Evolutionary conservation across 208 protist genomes (phyloP).

Genomic region (Trypanosoma platydactyli): DNA sequence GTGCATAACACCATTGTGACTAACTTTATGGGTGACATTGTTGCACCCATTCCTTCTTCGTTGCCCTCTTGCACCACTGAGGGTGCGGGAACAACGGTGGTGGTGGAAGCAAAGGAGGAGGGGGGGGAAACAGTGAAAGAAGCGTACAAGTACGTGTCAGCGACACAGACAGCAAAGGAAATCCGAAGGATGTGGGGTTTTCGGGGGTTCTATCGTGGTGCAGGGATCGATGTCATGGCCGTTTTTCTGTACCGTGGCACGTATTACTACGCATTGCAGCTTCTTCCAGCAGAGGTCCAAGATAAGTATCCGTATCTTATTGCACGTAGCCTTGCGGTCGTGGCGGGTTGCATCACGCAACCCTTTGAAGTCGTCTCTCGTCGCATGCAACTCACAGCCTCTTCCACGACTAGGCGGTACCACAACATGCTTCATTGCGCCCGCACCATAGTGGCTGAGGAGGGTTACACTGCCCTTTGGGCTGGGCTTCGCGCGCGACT

Average conservation of each 20-base stretch:
- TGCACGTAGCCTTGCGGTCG: constrained; percentile 50
- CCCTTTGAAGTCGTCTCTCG: constrained; percentile 81
- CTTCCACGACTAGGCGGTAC: constrained; percentile 43
- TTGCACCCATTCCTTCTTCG: constrained; percentile 30
- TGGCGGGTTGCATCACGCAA: constrained; percentile 64
- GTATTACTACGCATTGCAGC: constrained; percentile 41
- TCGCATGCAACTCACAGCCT: constrained; percentile 72
- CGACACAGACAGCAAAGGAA: constrained; percentile 45
- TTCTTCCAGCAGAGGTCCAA: constrained; percentile 30
- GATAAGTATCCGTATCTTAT: constrained; percentile 59
- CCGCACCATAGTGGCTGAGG: constrained; percentile 61
- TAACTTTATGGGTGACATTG: constrained; percentile 82
- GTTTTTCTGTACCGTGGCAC: constrained; percentile 68
- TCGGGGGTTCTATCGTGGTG: constrained; percentile 68
- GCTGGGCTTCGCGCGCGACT: constrained; percentile 39
- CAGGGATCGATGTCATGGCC: constrained; percentile 56
- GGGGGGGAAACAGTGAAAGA: constrained; percentile 25
- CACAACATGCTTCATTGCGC: constrained; percentile 60
- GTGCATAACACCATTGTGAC: constrained; percentile 43
- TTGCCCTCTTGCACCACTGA: too few species aligned
- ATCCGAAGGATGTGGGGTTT: constrained; percentile 62
- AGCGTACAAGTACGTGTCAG: constrained; percentile 65
- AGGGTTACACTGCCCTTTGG: constrained; percentile 78
- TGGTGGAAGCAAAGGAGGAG: not conserved
- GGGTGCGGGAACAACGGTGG: constrained; percentile 2